Evolutionary conservation across 2,329 filamentous ascomycete genomes (phyloP).

Genomic region (Sporothrix brasiliensis): DNA sequence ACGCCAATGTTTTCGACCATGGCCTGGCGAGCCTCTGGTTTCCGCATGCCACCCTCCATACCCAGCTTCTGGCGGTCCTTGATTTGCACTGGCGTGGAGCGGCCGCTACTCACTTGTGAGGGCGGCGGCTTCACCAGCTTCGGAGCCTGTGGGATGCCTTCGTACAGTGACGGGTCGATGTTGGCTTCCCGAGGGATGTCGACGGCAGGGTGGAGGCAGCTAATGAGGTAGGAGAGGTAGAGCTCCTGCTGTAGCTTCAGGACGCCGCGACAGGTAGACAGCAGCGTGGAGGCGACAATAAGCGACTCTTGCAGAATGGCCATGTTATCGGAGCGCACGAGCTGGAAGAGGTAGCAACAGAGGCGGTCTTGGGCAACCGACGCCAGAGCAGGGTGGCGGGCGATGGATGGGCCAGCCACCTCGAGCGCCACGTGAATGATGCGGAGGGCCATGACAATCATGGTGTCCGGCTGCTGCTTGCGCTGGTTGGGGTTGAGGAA

Average conservation of each 20-base stretch:
- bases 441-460: constrained; percentile 94
- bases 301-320: constrained; percentile 90
- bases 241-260: constrained; percentile 96
- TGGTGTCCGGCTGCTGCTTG: constrained; percentile 89
- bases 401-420: constrained; percentile 92
- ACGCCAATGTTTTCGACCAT: constrained; percentile 98
- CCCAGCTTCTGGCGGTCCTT: constrained; percentile 92
- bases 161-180: constrained; percentile 89
- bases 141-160: constrained; percentile 88
- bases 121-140: constrained; percentile 78
- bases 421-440: constrained; percentile 98
- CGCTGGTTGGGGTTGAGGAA: constrained; percentile 90
- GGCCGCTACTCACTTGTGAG: constrained; percentile 74
- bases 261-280: constrained; percentile 86
- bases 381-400: constrained; percentile 85
- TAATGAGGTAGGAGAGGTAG: constrained; percentile 90
- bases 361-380: constrained; percentile 88
- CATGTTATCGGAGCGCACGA: constrained; percentile 95
- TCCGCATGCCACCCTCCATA: constrained; percentile 85
- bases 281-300: constrained; percentile 84
- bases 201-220: constrained; percentile 89
- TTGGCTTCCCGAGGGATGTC: constrained; percentile 88
- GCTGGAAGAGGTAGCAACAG: constrained; percentile 92
- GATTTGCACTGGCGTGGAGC: constrained; percentile 85
- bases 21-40: constrained; percentile 92